A percentile compares a stretch with the other conserved stretches of the same genome.
Conservation (phyloP, 352 stramenopile species). For the Globisporangium echinulatum region DNA sequence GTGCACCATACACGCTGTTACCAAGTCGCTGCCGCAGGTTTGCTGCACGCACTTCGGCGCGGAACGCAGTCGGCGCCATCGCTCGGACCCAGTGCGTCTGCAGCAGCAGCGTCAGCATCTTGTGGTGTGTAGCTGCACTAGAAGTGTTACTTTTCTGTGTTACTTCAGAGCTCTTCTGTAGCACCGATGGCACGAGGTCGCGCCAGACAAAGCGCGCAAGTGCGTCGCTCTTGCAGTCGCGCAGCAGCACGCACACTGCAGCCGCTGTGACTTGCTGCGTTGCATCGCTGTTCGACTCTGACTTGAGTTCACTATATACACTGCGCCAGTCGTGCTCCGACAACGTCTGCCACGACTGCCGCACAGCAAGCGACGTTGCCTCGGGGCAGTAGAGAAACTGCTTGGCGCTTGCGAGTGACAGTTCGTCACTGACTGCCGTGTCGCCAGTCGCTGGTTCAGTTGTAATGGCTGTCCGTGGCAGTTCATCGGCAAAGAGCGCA, state of each 20-base stretch:
- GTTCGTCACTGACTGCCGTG: too few relatives aligned
- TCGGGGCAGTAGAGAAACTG: conserved; percentile 22
- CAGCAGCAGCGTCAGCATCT: conserved; percentile 24
- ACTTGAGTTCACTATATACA: conserved; percentile 12
- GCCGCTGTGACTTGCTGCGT: conserved; percentile 9
- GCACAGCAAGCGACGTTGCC: conserved; percentile 16
- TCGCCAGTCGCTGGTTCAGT: too few relatives aligned
- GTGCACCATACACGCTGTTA: conserved; percentile 23
- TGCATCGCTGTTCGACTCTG: not conserved
- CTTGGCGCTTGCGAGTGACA: conserved; percentile 8
- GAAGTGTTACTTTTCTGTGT: not conserved
- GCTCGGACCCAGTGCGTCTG: conserved; percentile 19
- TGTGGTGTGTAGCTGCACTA: not conserved
- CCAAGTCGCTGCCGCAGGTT: conserved; percentile 30
- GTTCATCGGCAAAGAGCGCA: conserved; percentile 1
- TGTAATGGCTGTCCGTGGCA: too few relatives aligned
- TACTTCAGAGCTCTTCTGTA: conserved; percentile 7
- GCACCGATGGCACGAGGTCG: conserved; percentile 28
- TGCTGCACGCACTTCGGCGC: conserved; percentile 37
- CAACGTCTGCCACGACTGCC: conserved; percentile 25
- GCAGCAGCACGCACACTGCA: conserved; percentile 27
- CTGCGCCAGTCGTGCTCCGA: conserved; percentile 39
- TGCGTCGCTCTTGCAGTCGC: conserved; percentile 34
- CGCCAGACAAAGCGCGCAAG: conserved; percentile 48
- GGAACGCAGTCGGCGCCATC: conserved; percentile 52